Evolutionary conservation across 1,139 yeast species (phyloP), one percentile per base, ranked within the genome.

Genomic region (Keqinozyma sinolaborantium): DNA sequence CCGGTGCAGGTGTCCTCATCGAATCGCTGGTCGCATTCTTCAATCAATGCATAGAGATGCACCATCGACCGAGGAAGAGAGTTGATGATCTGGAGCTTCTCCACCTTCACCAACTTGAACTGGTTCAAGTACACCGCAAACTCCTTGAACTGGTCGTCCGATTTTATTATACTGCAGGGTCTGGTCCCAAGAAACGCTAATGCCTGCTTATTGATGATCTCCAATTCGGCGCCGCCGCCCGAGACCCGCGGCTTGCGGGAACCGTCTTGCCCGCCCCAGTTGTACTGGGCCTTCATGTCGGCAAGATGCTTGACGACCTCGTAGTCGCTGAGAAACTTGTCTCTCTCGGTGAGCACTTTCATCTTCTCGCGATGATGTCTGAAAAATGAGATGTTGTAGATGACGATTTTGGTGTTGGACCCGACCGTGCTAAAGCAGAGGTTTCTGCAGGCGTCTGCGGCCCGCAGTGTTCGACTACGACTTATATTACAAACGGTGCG

Each of bases 1-100:
- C 61, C 60, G 30, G 76, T 73, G 34, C 83, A 70, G 36, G 77
- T 71, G 2, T 76, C 83, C 36, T 81, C 84, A 14, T 66, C 59
- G 47, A 87, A 82, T 42, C 97, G 67, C 43, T 76, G 80, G 45
- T 90, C 97, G 55, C 96, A 90, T 54, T 92, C 97, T 50, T 92
- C 98, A 3, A 92, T 79, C 26, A 90, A 64, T 0, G 92, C 70
- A 54, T 79, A 87, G 34, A 92, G 67, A 25, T 77, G 82, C 3
- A 88, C 96, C 68, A 86, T 61, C 2, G 88, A 77, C 30, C 82
- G 64, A 1, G 97, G 97, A 25, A 88, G 70, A 4, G 79, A 66
- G 56, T 92, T 90, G 36, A 88, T 72, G 23, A 92, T 76, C 57
- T 90, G 97, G 25, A 92, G 63, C 48, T 83, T 79, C 51, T 92